Percentiles rank a stretch among this genome's conserved stretches.
Conservation (phyloP, 2,329 filamentous ascomycete genomes). For the Tolypocladium ovalisporum region DNA sequence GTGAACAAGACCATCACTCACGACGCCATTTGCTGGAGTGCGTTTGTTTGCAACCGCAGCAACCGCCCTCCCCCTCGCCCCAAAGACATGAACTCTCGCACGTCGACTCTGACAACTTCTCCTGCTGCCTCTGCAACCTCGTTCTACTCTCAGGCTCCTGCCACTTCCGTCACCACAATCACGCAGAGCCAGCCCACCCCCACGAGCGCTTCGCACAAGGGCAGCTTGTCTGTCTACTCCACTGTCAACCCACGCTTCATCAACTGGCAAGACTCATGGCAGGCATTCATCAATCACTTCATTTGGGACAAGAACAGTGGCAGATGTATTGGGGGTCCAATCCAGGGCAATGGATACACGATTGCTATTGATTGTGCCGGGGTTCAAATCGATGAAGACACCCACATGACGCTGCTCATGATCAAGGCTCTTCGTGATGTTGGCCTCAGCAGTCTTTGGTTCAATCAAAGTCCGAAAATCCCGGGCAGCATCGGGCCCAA, state of each 20-base stretch:
- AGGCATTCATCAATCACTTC: slow-evolving; percentile 27
- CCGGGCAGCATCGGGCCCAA: slow-evolving; percentile 19
- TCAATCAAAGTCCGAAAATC: slow-evolving; percentile 27
- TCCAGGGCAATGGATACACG: slow-evolving; percentile 22
- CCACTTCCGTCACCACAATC: slow-evolving; percentile 11
- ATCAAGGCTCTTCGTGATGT: slow-evolving; percentile 27
- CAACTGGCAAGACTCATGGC: slow-evolving; percentile 27
- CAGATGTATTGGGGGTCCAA: slow-evolving; percentile 19
- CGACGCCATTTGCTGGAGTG: slow-evolving; percentile 27
- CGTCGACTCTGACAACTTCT: slow-evolving; percentile 21
- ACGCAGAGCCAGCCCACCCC: slow-evolving; percentile 17
- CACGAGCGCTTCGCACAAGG: slow-evolving; percentile 16
- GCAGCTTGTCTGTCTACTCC: slow-evolving; percentile 19
- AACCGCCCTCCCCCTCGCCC: slow-evolving; percentile 20
- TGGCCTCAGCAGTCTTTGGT: slow-evolving; percentile 26
- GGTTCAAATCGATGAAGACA: slow-evolving; percentile 25
- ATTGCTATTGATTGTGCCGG: slow-evolving; percentile 26
- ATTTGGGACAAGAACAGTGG: slow-evolving; percentile 27
- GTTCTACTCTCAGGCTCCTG: slow-evolving; percentile 17
- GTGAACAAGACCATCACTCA: slow-evolving; percentile 26
- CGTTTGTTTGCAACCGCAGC: slow-evolving; percentile 29
- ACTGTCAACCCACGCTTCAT: slow-evolving; percentile 26
- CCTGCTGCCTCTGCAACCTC: slow-evolving; percentile 21
- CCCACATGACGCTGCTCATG: slow-evolving; percentile 26
- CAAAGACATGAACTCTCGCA: slow-evolving; percentile 22